A percentile compares a stretch with the other conserved stretches of the same genome.
phyloP scores from a whole-genome alignment of 495 filamentous ascomycete species.

The Amorphotheca resinae region DNA sequence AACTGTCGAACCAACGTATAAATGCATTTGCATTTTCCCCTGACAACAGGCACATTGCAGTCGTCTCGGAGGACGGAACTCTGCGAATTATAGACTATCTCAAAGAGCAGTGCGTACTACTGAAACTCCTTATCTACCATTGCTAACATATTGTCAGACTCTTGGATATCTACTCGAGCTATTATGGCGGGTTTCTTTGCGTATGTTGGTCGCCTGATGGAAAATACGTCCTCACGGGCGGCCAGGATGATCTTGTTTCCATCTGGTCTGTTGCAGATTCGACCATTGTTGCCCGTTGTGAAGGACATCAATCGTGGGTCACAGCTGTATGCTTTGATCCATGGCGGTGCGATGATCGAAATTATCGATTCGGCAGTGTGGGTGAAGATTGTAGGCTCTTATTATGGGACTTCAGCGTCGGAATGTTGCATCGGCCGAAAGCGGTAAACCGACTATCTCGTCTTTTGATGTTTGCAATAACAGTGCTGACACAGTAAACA shows the following conservation, averaged over 20 bases:
- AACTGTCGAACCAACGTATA: constrained; percentile 75
- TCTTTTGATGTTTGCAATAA: neutral
- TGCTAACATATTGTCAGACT: constrained; percentile 37
- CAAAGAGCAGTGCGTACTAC: constrained; percentile 61
- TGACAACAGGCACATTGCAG: constrained; percentile 72
- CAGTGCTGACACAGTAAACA: constrained; percentile 14
- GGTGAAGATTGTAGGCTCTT: constrained; percentile 85
- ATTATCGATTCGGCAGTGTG: constrained; percentile 90
- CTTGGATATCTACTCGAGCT: constrained; percentile 72
- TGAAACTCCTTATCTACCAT: neutral
- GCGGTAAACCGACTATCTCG: constrained; percentile 38
- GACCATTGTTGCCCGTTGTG: constrained; percentile 79
- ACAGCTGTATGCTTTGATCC: constrained; percentile 87
- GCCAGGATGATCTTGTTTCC: constrained; percentile 87
- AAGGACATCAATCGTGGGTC: constrained; percentile 92
- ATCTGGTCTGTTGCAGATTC: constrained; percentile 86
- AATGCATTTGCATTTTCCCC: constrained; percentile 86
- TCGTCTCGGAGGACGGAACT: constrained; percentile 84
- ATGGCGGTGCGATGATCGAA: constrained; percentile 89
- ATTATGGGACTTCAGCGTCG: constrained; percentile 95
- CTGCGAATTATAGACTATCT: constrained; percentile 84
- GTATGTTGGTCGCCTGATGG: constrained; percentile 97
- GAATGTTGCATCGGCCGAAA: constrained; percentile 85
- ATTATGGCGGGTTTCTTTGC: constrained; percentile 85
- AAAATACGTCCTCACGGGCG: constrained; percentile 88